Percentiles rank a stretch among this genome's conserved stretches.
These are phyloP conservation scores for Croton laevigatus DNA, from an alignment of 441 rosid genomes.

Conservation along the genomic window DNA sequence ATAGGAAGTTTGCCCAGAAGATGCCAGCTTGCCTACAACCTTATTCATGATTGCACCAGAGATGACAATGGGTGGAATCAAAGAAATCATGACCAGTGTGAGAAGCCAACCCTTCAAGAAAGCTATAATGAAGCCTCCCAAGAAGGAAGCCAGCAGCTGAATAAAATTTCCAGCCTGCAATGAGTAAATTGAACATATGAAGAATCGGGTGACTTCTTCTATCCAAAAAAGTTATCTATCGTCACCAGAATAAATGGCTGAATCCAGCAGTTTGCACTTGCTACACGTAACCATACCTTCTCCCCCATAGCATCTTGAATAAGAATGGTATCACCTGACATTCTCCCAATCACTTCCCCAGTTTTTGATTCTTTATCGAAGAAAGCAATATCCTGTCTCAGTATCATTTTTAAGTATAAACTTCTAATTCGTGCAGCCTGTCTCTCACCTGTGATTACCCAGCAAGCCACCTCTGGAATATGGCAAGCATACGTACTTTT, in stretches of 20 bases:
- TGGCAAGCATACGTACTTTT: background rate
- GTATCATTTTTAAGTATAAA: slow-evolving; percentile 57
- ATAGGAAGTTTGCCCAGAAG: slow-evolving; percentile 67
- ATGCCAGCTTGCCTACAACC: slow-evolving; percentile 43
- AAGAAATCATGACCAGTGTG: slow-evolving; percentile 57
- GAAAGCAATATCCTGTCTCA: slow-evolving; percentile 74
- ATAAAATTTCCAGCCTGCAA: slow-evolving; percentile 68
- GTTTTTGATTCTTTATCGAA: slow-evolving; percentile 69
- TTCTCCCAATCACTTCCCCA: slow-evolving; percentile 70
- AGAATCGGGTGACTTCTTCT: background rate
- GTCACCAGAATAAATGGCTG: background rate
- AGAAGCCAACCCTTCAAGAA: slow-evolving; percentile 75
- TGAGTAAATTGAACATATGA: background rate
- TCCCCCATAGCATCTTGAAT: slow-evolving; percentile 88
- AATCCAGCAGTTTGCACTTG: background rate
- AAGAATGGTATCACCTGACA: slow-evolving; percentile 77
- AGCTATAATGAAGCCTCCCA: slow-evolving; percentile 54
- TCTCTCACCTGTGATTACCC: slow-evolving; percentile 82
- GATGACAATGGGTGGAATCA: slow-evolving; percentile 60
- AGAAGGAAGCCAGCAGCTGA: slow-evolving; percentile 59
- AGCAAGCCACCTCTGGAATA: slow-evolving; percentile 63
- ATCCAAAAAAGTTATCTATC: background rate
- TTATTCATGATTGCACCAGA: slow-evolving; percentile 49
- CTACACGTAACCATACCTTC: slow-evolving; percentile 39
- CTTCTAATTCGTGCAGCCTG: slow-evolving; percentile 65